Evolutionary conservation across 2,329 filamentous ascomycete species (phyloP), one percentile per base, ranked within the genome.

Genomic region (Penicillium polonicum): DNA sequence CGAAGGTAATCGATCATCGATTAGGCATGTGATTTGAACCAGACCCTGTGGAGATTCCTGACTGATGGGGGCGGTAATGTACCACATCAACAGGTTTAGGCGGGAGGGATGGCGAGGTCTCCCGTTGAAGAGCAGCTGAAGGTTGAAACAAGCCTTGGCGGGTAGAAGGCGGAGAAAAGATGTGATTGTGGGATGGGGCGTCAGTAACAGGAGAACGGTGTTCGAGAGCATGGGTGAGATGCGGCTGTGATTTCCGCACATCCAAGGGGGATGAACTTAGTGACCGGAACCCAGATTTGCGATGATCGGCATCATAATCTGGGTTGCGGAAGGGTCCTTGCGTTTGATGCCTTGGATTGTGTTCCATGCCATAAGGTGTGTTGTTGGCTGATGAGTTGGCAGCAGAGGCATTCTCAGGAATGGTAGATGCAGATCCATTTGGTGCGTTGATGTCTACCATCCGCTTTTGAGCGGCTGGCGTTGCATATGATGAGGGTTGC

Each of bases 371-470:
- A 42, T 76, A 74, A 6, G 77, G 77, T 4, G 77, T 79, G 57
- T 79, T 78, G 48, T 75, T 72, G 7, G 75, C 70, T 2, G 76
- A 79, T 7, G 77, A 79, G 52, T 74, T 72, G 31, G 72, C 74
- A 17, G 73, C 72, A 10, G 76, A 77, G 25, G 68, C 67, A 54
- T 75, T 73, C 56, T 80, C 78, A 4, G 76, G 72, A 41, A 80
- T 78, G 4, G 78, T 80, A 9, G 78, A 79, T 23, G 76, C 78
- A 4, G 78, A 80, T 23, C 78, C 78, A 58, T 76, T 74, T 7
- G 76, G 73, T 19, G 73, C 76, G 57, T 76, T 70, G 9, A 75
- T 67, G 54, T 80, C 77, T 17, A 76, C 72, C 13, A 74, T 68
- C 31, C 76, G 72, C 64, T 76, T 78, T 65, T 79, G 78, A 39